A percentile compares a stretch with the other conserved stretches of the same genome.
phyloP scores from a whole-genome alignment of 78 protist genomes.

The Ministeria vibrans region DNA sequence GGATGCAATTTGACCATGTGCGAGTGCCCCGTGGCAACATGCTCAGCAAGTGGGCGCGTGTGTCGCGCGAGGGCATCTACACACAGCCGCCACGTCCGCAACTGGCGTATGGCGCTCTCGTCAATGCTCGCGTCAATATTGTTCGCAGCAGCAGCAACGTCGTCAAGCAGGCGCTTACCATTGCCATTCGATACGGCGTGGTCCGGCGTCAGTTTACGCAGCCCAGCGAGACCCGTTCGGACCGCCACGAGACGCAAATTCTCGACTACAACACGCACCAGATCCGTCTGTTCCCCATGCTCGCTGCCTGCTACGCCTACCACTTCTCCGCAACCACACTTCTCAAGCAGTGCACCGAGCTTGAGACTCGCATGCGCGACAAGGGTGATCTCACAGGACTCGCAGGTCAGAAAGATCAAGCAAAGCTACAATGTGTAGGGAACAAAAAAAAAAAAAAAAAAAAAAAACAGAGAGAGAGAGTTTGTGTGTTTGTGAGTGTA shows the following conservation, averaged over 20 bases:
- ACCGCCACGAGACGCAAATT: conserved; percentile 13
- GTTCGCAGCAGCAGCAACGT: not conserved
- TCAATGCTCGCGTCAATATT: conserved; percentile 27
- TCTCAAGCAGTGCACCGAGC: not conserved
- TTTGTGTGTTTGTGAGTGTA: conserved; percentile 44
- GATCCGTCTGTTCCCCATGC: conserved; percentile 17
- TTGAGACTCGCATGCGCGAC: not conserved
- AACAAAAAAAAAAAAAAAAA: too few species aligned
- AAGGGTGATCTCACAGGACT: too few species aligned
- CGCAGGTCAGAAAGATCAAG: too few species aligned
- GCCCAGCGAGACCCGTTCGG: not conserved
- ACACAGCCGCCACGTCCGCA: conserved; percentile 46
- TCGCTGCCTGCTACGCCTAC: conserved; percentile 29
- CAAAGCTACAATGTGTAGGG: too few species aligned
- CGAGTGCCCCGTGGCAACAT: conserved; percentile 38
- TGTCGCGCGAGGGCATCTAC: conserved; percentile 21
- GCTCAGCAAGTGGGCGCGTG: conserved; percentile 12
- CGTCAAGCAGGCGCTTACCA: conserved; percentile 25
- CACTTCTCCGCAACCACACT: conserved; percentile 20
- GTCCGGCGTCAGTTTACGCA: conserved; percentile 37
- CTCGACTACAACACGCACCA: conserved; percentile 49
- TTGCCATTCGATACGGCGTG: conserved; percentile 43
- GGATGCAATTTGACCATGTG: conserved; percentile 1
- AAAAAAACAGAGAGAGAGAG: conserved; percentile 67
- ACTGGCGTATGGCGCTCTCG: conserved; percentile 47